phyloP scores from a whole-genome alignment of 2,329 filamentous ascomycete species.

The Hymenoscyphus fraxineus region DNA sequence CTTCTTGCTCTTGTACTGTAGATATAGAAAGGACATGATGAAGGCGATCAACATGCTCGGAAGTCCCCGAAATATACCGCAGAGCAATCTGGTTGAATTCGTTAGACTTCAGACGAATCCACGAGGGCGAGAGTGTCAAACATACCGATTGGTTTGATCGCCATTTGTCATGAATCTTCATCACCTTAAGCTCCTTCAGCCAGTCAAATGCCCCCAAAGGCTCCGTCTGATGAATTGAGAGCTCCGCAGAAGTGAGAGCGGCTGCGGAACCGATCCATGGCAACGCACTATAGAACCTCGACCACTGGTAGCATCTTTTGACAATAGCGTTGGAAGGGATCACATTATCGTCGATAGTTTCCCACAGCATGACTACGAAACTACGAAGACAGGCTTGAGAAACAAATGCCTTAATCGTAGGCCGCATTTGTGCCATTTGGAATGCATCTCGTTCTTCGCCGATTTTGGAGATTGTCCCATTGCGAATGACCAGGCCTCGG shows the following conservation, averaged over 20 bases:
- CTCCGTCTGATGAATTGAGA: conserved; percentile 21
- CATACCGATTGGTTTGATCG: conserved; percentile 25
- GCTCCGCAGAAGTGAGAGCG: conserved; percentile 22
- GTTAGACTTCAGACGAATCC: background rate
- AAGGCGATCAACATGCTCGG: conserved; percentile 7
- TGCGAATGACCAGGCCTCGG: conserved; percentile 41
- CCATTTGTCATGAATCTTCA: conserved; percentile 31
- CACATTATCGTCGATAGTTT: conserved; percentile 34
- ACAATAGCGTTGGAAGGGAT: conserved; percentile 31
- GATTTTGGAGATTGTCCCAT: conserved; percentile 41
- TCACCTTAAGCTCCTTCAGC: conserved; percentile 31
- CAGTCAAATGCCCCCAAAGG: conserved; percentile 33
- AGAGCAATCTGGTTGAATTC: conserved; percentile 6
- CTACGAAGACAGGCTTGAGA: conserved; percentile 30
- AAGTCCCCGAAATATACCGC: conserved; percentile 1
- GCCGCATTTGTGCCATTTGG: conserved; percentile 35
- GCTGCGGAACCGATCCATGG: conserved; percentile 28
- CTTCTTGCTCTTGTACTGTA: background rate
- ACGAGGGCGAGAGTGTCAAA: background rate
- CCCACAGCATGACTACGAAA: conserved; percentile 32
- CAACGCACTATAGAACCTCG: conserved; percentile 30
- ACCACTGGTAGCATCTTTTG: conserved; percentile 30
- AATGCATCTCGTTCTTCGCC: conserved; percentile 44
- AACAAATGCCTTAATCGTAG: conserved; percentile 27
- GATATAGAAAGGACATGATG: conserved; percentile 2